Evolutionary conservation across 495 filamentous ascomycete genomes (phyloP), one percentile per base, ranked within the genome.

Genomic region (Pyrenula massariospora): DNA sequence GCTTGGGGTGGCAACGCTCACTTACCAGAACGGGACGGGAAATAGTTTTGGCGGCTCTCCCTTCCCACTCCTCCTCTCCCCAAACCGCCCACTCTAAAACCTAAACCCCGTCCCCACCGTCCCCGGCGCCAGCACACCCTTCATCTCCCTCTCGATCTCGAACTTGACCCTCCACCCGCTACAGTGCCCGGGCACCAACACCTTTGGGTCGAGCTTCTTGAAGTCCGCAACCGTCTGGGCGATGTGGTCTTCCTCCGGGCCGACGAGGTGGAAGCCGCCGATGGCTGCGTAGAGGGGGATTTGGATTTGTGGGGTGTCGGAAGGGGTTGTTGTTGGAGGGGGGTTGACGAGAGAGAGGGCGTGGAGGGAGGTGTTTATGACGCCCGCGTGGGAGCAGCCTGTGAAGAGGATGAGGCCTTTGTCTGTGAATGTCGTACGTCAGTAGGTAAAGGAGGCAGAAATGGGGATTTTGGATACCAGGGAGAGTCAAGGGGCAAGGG

Each of bases 161-260:
- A 80, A 79, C 63, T 84, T 85, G 12, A 76, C 78, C 54, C 80
- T 66, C 82, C 80, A 84, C 2, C 81, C 82, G 0, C 80, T 76
- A 59, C 80, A 85, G 65, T 84, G 82, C 1, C 81, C 81, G 3
- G 80, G 76, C 63, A 84, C 66, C 5, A 84, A 59, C 0, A 84
- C 65, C 20, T 76, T 76, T 0, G 78, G 76, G 54, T 76, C 77
- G 12, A 84, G 61, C 2, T 60, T 68, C 58, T 80, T 78, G 24
- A 85, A 59, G 57, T 81, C 79, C 10, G 63, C 56, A 2, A 83
- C 67, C 1, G 79, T 81, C 12, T 66, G 65, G 25, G 73, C 59
- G 24, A 82, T 67, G 54, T 76, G 70, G 22, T 67, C 61, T 5
- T 69, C 58, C 0, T 77, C 68, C 19, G 68, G 74, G 25, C 73